Conservation (phyloP, 2,329 filamentous ascomycete species). For the Ceratocystis ficicola region DNA sequence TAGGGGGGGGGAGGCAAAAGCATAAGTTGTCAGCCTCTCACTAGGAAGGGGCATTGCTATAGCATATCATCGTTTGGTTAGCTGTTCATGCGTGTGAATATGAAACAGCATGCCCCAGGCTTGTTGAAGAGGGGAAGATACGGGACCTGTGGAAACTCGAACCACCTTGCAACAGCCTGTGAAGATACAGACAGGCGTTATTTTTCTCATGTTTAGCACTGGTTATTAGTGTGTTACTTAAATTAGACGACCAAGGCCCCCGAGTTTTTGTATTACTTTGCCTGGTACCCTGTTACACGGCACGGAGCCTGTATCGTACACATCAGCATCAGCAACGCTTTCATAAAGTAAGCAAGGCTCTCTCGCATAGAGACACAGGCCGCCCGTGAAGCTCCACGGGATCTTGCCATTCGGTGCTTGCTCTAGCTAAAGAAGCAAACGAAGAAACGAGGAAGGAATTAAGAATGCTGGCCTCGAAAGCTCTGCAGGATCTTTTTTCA, state of each 20-base stretch:
- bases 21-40: background rate
- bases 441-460: background rate
- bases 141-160: background rate
- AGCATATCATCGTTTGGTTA: background rate
- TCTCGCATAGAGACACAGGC: background rate
- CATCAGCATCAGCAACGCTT: too few species aligned
- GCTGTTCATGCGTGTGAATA: slow-evolving; percentile 1
- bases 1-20: background rate
- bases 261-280: background rate
- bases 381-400: background rate
- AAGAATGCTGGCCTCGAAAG: slow-evolving; percentile 7
- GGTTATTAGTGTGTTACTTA: background rate
- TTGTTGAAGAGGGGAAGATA: background rate
- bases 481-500: background rate
- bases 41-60: background rate
- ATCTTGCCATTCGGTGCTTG: background rate
- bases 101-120: background rate
- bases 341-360: background rate
- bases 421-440: background rate
- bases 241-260: background rate
- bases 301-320: background rate
- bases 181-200: background rate
- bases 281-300: background rate
- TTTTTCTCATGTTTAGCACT: background rate
- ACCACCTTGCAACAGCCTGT: too few species aligned